phyloP scores from a whole-genome alignment of 805 yeast species.

The Myxozyma vanderwaltii region DNA sequence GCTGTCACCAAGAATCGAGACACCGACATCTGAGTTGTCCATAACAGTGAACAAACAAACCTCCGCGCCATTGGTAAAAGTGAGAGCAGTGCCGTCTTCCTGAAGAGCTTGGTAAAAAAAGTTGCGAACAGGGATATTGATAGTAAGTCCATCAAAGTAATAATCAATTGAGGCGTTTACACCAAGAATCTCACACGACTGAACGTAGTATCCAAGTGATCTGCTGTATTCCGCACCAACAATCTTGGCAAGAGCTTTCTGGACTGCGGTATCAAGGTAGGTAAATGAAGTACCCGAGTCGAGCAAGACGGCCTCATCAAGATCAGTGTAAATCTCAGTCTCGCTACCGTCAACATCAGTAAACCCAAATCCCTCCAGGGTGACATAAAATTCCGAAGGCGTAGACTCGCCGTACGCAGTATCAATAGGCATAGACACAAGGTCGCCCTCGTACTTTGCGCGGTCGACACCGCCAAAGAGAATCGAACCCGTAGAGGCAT shows the following conservation, averaged over 20 bases:
- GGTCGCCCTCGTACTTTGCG: conserved; percentile 50
- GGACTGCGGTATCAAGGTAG: conserved; percentile 49
- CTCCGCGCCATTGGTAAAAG: conserved; percentile 32
- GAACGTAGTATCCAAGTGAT: conserved; percentile 47
- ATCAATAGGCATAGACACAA: conserved; percentile 34
- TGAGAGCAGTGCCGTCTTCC: conserved; percentile 23
- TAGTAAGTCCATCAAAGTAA: conserved; percentile 54
- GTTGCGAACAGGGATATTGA: conserved; percentile 50
- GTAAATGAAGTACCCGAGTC: conserved; percentile 60
- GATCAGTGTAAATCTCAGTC: background rate
- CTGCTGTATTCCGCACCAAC: conserved; percentile 48
- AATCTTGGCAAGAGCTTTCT: conserved; percentile 40
- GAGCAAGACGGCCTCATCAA: conserved; percentile 47
- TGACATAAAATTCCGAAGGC: conserved; percentile 29
- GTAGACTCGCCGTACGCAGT: conserved; percentile 12
- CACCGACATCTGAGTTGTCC: conserved; percentile 39
- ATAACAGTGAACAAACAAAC: conserved; percentile 37
- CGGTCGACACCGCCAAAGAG: conserved; percentile 58
- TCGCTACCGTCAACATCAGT: conserved; percentile 19
- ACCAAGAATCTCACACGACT: conserved; percentile 43
- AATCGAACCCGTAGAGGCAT: conserved; percentile 37
- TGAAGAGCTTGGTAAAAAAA: conserved; percentile 28
- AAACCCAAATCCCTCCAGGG: conserved; percentile 25
- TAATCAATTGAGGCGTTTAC: conserved; percentile 44
- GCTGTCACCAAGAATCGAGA: conserved; percentile 62